Evolutionary conservation across 192 early-diverging fungal genomes (phyloP), one percentile per base, ranked within the genome.

Genomic region (Geranomyces michiganensis): DNA sequence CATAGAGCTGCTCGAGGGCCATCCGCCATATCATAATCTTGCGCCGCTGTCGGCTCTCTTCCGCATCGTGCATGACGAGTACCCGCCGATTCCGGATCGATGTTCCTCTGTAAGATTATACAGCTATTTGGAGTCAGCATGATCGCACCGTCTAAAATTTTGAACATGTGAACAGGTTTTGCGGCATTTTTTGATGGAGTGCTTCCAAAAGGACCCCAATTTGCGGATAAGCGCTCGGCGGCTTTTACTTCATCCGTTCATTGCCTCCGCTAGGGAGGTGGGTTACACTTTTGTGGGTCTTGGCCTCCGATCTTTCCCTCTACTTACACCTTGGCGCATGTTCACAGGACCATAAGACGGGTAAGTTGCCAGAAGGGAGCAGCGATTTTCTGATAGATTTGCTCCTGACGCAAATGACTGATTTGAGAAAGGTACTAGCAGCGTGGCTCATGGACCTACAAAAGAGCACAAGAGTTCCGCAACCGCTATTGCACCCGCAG

Each of bases 41-140:
- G 85, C 93, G 48, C 85, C 92, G 19, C 93, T 97, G 93, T 87
- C 94, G 4, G 92, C 94, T 7, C 82, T 99, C 21, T 99, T 95
- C 79, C 89, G 90, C 67, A 97, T 99, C 71, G 96, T 96, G 7
- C 76, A 79, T 32, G 74, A 81, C 51, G 91, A 93, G 14, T 83
- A 87, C 53, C 95, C 95, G 27, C 93, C 95, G 32, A 74, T 96
- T 27, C 96, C 96, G 26, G 88, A 85, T 15, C 82, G 84, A 9
- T 86, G 94, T 22, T 94, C 94, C 0, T 78, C 75, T 24, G 81
- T 82, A 48, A 53, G 56, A 0, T 9, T 19, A 26, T 62, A 24
- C 13, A 71, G 51, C 21, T 59, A 29, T 62, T 17, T 4, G 51
- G 15, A 7, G 51, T 26, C 19, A 53, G 24, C 17, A 6, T 53